These are phyloP conservation scores for Mycena venus DNA, from an alignment of 768 basidiomycete species.

Conservation along the genomic window DNA sequence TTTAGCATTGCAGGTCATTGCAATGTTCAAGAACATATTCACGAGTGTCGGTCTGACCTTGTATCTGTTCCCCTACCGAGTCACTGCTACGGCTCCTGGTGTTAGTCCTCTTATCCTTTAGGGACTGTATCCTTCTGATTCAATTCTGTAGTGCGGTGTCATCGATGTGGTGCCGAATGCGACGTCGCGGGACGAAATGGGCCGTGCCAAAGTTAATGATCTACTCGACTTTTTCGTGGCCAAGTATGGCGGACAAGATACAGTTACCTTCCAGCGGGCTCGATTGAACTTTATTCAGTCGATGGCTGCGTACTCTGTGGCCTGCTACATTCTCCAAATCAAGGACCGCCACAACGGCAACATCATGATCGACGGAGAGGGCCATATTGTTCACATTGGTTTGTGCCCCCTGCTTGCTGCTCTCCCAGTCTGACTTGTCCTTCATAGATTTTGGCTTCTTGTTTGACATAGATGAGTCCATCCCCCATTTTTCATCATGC, in stretches of 20 bases:
- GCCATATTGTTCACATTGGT: slow-evolving; percentile 98
- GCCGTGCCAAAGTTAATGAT: slow-evolving; percentile 97
- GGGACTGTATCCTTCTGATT: neutral
- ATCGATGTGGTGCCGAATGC: slow-evolving; percentile 99
- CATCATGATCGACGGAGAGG: slow-evolving; percentile 99
- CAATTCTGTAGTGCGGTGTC: slow-evolving; percentile 83
- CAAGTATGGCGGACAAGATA: slow-evolving; percentile 93
- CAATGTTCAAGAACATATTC: slow-evolving; percentile 99
- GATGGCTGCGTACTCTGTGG: slow-evolving; percentile 99
- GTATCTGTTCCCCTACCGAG: slow-evolving; percentile 96
- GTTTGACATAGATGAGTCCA: slow-evolving; percentile 96
- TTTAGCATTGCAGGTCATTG: slow-evolving; percentile 96
- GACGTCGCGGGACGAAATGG: slow-evolving; percentile 99
- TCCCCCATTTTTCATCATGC: slow-evolving; percentile 15
- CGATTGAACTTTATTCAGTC: slow-evolving; percentile 97
- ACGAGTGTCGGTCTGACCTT: slow-evolving; percentile 88
- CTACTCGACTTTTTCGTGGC: slow-evolving; percentile 93
- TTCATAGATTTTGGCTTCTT: slow-evolving; percentile 92
- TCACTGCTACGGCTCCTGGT: slow-evolving; percentile 96
- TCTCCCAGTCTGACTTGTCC: slow-evolving; percentile 5
- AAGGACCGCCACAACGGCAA: slow-evolving; percentile 99
- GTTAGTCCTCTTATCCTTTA: slow-evolving; percentile 61
- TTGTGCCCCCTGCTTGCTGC: slow-evolving; percentile 38
- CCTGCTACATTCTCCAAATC: slow-evolving; percentile 98
- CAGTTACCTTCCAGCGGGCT: slow-evolving; percentile 90